Evolutionary conservation across 2,329 filamentous ascomycete species (phyloP).

Genomic region (Pleomassaria siparia): DNA sequence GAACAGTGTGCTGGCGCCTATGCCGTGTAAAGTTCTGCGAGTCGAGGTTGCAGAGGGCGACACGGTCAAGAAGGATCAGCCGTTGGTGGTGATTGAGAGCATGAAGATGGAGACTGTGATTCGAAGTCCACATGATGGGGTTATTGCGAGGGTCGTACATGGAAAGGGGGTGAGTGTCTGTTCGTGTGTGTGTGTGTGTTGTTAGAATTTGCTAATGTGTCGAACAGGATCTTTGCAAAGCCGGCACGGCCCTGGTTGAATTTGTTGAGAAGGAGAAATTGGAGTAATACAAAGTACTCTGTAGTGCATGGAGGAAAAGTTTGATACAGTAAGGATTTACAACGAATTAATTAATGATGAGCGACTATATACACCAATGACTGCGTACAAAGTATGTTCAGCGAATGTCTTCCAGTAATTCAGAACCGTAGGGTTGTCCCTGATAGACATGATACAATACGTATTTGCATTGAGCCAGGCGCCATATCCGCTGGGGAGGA

Average conservation of each 20-base stretch:
- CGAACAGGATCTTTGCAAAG: conserved; percentile 43
- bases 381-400: too few species aligned
- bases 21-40: conserved; percentile 94
- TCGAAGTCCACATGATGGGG: conserved; percentile 51
- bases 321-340: too few species aligned
- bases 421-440: too few species aligned
- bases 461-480: too few species aligned
- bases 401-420: too few species aligned
- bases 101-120: conserved; percentile 62
- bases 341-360: too few species aligned
- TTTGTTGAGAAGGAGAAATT: conserved; percentile 36
- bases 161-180: conserved; percentile 45
- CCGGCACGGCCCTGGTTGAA: conserved; percentile 50
- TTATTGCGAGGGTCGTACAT: conserved; percentile 52
- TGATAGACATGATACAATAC: too few species aligned
- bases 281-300: too few species aligned
- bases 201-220: conserved; percentile 12
- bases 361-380: too few species aligned
- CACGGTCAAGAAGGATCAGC: conserved; percentile 77
- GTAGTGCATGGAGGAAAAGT: too few species aligned
- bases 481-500: too few species aligned
- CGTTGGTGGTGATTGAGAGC: conserved; percentile 69
- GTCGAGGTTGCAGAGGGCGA: conserved; percentile 86
- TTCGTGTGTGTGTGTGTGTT: neutral
- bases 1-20: conserved; percentile 86